Evolutionary conservation across 2,329 filamentous ascomycete genomes (phyloP).

Genomic region (Colletotrichum siamense): DNA sequence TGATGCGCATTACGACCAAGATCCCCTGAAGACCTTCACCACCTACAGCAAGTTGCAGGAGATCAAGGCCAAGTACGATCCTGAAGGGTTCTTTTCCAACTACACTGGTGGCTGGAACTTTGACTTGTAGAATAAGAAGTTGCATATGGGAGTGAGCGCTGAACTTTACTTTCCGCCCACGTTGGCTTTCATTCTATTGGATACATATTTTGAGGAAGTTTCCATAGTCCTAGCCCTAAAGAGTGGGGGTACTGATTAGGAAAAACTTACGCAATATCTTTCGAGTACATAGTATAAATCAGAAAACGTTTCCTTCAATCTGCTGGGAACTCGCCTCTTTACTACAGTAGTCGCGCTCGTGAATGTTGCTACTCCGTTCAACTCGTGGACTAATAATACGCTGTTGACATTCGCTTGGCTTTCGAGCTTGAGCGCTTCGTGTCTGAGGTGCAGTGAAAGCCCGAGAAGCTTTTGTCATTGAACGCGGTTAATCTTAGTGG

Average conservation of each 20-base stretch:
- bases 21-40: neutral
- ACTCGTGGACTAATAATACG: neutral
- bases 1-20: neutral
- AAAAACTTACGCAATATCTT: neutral
- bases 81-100: conserved; percentile 29
- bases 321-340: rapidly evolving
- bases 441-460: neutral
- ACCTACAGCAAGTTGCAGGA: conserved; percentile 18
- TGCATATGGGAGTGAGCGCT: neutral
- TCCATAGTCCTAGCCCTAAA: neutral
- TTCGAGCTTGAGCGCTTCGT: neutral
- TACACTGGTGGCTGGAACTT: neutral
- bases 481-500: neutral
- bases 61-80: conserved; percentile 36
- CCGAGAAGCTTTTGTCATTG: neutral
- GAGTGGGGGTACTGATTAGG: rapidly evolving
- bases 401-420: rapidly evolving
- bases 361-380: neutral
- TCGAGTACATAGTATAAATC: neutral
- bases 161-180: neutral
- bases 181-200: neutral
- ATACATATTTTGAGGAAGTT: neutral
- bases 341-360: rapidly evolving
- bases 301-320: neutral
- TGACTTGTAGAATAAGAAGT: neutral